Evolutionary conservation across 352 stramenopile species (phyloP).

Genomic region (Saprolegnia parasitica): DNA sequence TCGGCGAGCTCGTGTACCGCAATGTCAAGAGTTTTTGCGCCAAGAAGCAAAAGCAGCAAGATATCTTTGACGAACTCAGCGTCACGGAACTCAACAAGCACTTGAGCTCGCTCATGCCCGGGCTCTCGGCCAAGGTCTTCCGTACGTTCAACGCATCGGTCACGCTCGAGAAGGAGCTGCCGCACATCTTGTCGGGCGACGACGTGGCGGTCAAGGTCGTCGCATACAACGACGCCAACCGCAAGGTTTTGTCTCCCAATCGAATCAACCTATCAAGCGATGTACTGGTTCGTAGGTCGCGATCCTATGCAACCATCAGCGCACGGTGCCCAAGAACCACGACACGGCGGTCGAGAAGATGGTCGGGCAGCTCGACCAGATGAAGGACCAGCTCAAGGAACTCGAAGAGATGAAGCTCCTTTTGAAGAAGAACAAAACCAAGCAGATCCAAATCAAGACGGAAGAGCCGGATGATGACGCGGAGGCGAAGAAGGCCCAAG

Average conservation of each 20-base stretch:
- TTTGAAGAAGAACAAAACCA: slow-evolving; percentile 84
- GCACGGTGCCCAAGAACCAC: slow-evolving; percentile 96
- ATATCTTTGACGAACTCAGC: slow-evolving; percentile 98
- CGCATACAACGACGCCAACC: slow-evolving; percentile 99
- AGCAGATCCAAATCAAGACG: slow-evolving; percentile 88
- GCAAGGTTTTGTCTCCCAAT: slow-evolving; percentile 53
- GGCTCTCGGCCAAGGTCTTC: slow-evolving; percentile 99
- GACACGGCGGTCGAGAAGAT: slow-evolving; percentile 94
- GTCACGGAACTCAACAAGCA: slow-evolving; percentile 97
- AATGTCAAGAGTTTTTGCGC: slow-evolving; percentile 96
- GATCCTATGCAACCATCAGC: slow-evolving; percentile 99
- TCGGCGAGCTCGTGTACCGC: slow-evolving; percentile 90
- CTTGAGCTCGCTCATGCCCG: slow-evolving; percentile 98
- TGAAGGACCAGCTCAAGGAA: slow-evolving; percentile 94
- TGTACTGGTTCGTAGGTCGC: slow-evolving; percentile 63
- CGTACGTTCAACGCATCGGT: slow-evolving; percentile 99
- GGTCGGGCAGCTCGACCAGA: slow-evolving; percentile 84
- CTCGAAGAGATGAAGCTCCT: slow-evolving; percentile 90
- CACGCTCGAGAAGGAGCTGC: slow-evolving; percentile 97
- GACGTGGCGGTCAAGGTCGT: slow-evolving; percentile 90
- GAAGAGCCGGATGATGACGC: slow-evolving; percentile 49
- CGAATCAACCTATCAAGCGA: neutral
- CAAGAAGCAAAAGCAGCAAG: slow-evolving; percentile 93
- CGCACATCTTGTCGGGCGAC: slow-evolving; percentile 46
- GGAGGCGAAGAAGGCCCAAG: slow-evolving; percentile 87